Conservation (phyloP, 1,284 basidiomycete genomes). For the Xerocomus minutiporus region DNA sequence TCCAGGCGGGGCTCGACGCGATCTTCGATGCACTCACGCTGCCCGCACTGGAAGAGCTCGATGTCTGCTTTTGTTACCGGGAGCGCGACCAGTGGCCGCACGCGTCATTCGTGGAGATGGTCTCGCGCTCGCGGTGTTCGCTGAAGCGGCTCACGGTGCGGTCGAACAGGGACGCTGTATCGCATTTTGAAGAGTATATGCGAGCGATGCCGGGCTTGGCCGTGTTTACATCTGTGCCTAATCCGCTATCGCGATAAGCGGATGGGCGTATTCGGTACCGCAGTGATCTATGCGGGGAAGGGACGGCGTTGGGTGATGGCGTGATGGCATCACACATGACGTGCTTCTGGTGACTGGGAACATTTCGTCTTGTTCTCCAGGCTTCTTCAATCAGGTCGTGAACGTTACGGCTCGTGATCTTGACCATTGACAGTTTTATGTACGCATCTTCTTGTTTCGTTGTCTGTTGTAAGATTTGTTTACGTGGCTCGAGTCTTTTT, state of each 20-base stretch:
- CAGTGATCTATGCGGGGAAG: neutral
- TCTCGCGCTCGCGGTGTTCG: constrained; percentile 24
- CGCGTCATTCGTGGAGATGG: constrained; percentile 20
- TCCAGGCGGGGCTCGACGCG: constrained; percentile 22
- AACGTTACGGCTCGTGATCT: neutral
- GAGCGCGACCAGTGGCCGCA: constrained; percentile 31
- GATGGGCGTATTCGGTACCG: neutral
- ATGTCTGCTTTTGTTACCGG: constrained; percentile 31
- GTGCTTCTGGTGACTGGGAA: neutral
- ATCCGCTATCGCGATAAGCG: neutral
- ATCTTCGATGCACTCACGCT: constrained; percentile 21
- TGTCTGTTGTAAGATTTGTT: neutral
- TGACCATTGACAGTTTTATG: neutral
- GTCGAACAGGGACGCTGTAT: constrained; percentile 19
- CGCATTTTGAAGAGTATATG: constrained; percentile 24
- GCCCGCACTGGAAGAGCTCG: constrained; percentile 31
- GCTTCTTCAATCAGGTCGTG: neutral
- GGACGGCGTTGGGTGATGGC: neutral
- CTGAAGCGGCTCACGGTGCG: constrained; percentile 24
- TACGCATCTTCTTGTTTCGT: neutral
- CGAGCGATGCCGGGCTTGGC: constrained; percentile 21
- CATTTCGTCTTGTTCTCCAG: neutral
- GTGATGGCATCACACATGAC: neutral
- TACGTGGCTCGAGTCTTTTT: neutral
- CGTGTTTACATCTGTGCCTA: constrained; percentile 14